Percentiles rank a stretch among this genome's conserved stretches.
Evolutionary conservation across 2,329 filamentous ascomycete genomes (phyloP).

Genomic region (Aureobasidium zeae): DNA sequence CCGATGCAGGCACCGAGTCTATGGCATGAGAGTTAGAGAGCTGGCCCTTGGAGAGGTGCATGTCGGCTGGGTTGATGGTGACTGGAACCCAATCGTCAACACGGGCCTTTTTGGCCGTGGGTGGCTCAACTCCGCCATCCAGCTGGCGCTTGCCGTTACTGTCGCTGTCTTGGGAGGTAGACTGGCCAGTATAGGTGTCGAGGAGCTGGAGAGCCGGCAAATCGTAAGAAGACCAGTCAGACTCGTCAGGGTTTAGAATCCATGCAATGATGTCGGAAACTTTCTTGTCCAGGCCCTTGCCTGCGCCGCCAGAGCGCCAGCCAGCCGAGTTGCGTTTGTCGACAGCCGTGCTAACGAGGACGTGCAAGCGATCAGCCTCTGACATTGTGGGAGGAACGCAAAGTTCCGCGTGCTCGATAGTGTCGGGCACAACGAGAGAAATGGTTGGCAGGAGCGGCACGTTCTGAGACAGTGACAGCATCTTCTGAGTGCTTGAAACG

Average conservation of each 20-base stretch:
- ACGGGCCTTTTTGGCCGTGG: slow-evolving; percentile 23
- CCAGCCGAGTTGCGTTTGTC: slow-evolving; percentile 29
- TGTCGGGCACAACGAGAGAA: slow-evolving; percentile 33
- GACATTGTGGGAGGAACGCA: slow-evolving; percentile 27
- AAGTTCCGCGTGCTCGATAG: slow-evolving; percentile 37
- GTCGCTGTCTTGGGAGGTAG: slow-evolving; percentile 5
- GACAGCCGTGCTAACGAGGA: slow-evolving; percentile 30
- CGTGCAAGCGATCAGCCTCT: slow-evolving; percentile 25
- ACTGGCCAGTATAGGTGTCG: slow-evolving; percentile 8
- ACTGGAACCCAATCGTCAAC: slow-evolving; percentile 18
- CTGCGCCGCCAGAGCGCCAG: slow-evolving; percentile 21
- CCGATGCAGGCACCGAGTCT: slow-evolving; percentile 30
- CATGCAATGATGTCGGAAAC: slow-evolving; percentile 25
- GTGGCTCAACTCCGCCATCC: background rate
- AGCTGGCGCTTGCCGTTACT: slow-evolving; percentile 15
- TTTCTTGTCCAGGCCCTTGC: slow-evolving; percentile 22
- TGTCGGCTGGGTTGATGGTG: slow-evolving; percentile 27
- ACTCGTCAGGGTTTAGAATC: slow-evolving; percentile 13
- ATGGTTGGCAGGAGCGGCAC: slow-evolving; percentile 18
- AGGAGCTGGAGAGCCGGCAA: slow-evolving; percentile 7
- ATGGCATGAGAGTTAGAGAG: slow-evolving; percentile 27
- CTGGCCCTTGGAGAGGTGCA: slow-evolving; percentile 26
- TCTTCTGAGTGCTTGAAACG: background rate
- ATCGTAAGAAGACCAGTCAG: slow-evolving; percentile 18
- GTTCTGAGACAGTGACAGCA: slow-evolving; percentile 6